Evolutionary conservation across 2,329 filamentous ascomycete species (phyloP).

Genomic region (Whalleya microplaca): DNA sequence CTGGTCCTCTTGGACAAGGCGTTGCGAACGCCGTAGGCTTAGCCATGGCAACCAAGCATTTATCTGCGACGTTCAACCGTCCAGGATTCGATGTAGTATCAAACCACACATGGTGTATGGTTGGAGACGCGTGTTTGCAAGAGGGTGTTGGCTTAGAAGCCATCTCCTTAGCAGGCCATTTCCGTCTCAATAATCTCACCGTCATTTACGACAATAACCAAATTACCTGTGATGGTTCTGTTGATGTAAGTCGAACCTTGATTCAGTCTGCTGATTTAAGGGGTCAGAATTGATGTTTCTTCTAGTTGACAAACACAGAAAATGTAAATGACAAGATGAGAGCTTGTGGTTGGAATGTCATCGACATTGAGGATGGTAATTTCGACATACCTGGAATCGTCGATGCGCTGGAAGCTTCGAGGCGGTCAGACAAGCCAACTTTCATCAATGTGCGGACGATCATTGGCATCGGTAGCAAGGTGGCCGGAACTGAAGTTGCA

Average conservation of each 20-base stretch:
- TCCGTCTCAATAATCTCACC: conserved; percentile 54
- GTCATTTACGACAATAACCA: conserved; percentile 63
- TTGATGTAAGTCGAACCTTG: conserved; percentile 38
- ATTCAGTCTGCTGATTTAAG: conserved; percentile 25
- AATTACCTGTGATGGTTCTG: conserved; percentile 58
- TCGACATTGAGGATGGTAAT: conserved; percentile 55
- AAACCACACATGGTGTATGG: conserved; percentile 57
- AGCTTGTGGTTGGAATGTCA: conserved; percentile 56
- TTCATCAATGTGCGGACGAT: conserved; percentile 62
- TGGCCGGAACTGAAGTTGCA: conserved; percentile 52
- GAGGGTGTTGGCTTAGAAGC: conserved; percentile 60
- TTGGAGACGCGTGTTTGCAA: conserved; percentile 58
- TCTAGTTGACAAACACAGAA: conserved; percentile 36
- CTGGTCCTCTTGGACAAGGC: conserved; percentile 60
- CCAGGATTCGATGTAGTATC: conserved; percentile 51
- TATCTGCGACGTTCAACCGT: conserved; percentile 54
- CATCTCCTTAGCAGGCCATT: conserved; percentile 56
- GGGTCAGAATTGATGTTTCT: not conserved
- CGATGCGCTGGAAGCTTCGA: conserved; percentile 46
- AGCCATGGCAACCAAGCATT: conserved; percentile 58
- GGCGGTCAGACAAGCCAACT: conserved; percentile 49
- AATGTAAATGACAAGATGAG: conserved; percentile 59
- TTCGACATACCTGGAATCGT: conserved; percentile 52
- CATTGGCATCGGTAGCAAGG: conserved; percentile 54
- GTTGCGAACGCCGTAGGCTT: conserved; percentile 60